These are phyloP conservation scores for Verticillium dahliae DNA, from an alignment of 2,329 filamentous ascomycete genomes.

Conservation along the genomic window DNA sequence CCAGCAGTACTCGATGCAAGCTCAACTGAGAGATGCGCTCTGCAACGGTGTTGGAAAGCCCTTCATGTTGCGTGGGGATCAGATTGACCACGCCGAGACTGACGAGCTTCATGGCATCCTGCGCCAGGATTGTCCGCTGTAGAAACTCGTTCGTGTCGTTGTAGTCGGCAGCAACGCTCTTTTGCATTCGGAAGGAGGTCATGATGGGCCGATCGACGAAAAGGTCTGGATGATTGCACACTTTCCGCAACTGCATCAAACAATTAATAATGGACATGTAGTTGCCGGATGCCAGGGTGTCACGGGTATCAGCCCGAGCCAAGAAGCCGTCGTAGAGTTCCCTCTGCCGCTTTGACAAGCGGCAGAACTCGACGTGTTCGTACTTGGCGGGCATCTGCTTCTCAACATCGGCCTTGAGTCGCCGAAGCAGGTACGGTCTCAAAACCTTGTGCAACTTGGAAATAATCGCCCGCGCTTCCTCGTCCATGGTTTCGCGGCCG, in stretches of 20 bases:
- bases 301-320: slow-evolving; percentile 79
- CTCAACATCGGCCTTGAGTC: slow-evolving; percentile 93
- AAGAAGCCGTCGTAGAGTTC: slow-evolving; percentile 97
- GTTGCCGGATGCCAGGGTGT: slow-evolving; percentile 85
- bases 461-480: slow-evolving; percentile 87
- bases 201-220: slow-evolving; percentile 96
- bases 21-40: slow-evolving; percentile 59
- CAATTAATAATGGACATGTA: slow-evolving; percentile 98
- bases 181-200: slow-evolving; percentile 89
- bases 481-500: slow-evolving; percentile 87
- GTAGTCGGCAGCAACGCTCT: slow-evolving; percentile 69
- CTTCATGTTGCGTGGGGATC: slow-evolving; percentile 64
- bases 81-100: slow-evolving; percentile 75
- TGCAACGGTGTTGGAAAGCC: slow-evolving; percentile 47
- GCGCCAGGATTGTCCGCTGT: slow-evolving; percentile 56
- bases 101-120: slow-evolving; percentile 56
- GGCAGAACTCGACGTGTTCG: slow-evolving; percentile 93
- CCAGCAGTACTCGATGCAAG: slow-evolving; percentile 62
- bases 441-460: slow-evolving; percentile 90
- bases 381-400: slow-evolving; percentile 99
- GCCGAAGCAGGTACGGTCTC: slow-evolving; percentile 81
- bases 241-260: slow-evolving; percentile 92
- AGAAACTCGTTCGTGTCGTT: slow-evolving; percentile 66
- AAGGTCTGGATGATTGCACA: slow-evolving; percentile 96
- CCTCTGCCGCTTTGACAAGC: slow-evolving; percentile 88